Conservation (phyloP, 768 basidiomycete genomes). For the Clitopilus hobsonii region DNA sequence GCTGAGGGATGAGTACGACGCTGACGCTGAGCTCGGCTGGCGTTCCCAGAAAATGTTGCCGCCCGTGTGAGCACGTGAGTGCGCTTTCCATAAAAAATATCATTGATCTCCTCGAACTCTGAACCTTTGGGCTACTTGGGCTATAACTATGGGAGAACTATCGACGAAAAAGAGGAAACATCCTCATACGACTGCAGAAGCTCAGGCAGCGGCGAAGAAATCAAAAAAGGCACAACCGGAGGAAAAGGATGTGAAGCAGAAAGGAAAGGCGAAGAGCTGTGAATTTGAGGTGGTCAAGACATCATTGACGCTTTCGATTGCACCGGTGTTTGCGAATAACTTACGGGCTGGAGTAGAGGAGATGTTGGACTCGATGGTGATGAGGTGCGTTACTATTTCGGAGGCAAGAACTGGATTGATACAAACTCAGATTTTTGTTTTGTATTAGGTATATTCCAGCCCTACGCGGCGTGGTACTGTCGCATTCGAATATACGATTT, state of each 20-base stretch:
- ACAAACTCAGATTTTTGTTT: conserved; percentile 2
- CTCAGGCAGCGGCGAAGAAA: conserved; percentile 28
- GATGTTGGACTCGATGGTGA: conserved; percentile 90
- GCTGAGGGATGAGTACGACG: not conserved
- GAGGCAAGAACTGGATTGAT: not conserved
- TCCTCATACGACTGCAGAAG: conserved; percentile 15
- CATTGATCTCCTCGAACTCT: conserved; percentile 1
- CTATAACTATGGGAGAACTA: conserved; percentile 18
- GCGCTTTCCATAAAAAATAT: conserved; percentile 9
- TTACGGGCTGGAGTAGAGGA: conserved; percentile 77
- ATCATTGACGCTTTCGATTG: conserved; percentile 67
- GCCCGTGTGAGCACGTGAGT: not conserved
- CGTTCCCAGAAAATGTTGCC: conserved; percentile 2
- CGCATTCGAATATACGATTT: conserved; percentile 78
- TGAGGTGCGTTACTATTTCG: conserved; percentile 60
- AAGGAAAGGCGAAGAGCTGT: conserved; percentile 32
- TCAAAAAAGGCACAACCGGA: conserved; percentile 31
- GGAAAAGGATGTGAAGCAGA: conserved; percentile 13
- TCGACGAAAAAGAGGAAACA: conserved; percentile 50
- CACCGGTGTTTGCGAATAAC: conserved; percentile 76
- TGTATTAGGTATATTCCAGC: conserved; percentile 75
- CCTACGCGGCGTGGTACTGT: conserved; percentile 81
- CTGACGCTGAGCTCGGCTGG: not conserved
- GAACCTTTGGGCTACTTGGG: conserved; percentile 4
- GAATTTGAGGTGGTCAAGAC: conserved; percentile 64